These are phyloP conservation scores for Coleophoma eucalyptorum DNA, from an alignment of 2,329 filamentous ascomycete species.

Conservation along the genomic window DNA sequence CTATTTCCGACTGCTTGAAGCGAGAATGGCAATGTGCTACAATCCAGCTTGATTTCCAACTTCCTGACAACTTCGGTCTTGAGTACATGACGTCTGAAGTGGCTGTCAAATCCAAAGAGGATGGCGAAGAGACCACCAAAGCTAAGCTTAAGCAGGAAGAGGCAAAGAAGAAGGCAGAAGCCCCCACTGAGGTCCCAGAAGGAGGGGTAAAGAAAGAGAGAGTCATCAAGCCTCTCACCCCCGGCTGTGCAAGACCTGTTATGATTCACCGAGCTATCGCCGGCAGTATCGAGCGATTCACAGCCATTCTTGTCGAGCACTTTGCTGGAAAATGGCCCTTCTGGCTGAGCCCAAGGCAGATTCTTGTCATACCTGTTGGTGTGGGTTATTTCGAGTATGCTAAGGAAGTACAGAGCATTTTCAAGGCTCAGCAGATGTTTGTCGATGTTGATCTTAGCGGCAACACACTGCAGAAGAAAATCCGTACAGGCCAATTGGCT, in stretches of 20 bases:
- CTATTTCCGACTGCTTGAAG: slow-evolving; percentile 81
- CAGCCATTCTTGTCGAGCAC: slow-evolving; percentile 78
- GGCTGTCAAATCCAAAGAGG: slow-evolving; percentile 36
- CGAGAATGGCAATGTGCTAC: slow-evolving; percentile 88
- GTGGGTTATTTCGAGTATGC: slow-evolving; percentile 70
- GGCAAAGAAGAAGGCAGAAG: slow-evolving; percentile 40
- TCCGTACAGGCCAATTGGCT: slow-evolving; percentile 73
- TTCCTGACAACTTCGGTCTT: slow-evolving; percentile 80
- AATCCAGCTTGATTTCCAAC: slow-evolving; percentile 90
- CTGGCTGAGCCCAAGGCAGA: slow-evolving; percentile 82
- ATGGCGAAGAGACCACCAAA: slow-evolving; percentile 30
- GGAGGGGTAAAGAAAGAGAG: slow-evolving; percentile 37
- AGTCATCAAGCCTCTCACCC: slow-evolving; percentile 48
- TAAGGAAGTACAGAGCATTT: slow-evolving; percentile 65
- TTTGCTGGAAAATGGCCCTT: slow-evolving; percentile 87
- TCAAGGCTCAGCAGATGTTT: slow-evolving; percentile 66
- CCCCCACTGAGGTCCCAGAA: slow-evolving; percentile 19
- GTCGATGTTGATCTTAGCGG: slow-evolving; percentile 68
- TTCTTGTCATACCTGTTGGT: slow-evolving; percentile 75
- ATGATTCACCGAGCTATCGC: slow-evolving; percentile 84
- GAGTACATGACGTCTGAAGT: slow-evolving; percentile 76
- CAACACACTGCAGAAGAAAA: slow-evolving; percentile 88
- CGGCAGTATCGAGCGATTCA: slow-evolving; percentile 65
- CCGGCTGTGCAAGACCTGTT: slow-evolving; percentile 74
- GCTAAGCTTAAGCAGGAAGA: slow-evolving; percentile 34